Base-by-base conservation (phyloP, 805 yeast species). In the Debaryomyces maramus region DNA sequence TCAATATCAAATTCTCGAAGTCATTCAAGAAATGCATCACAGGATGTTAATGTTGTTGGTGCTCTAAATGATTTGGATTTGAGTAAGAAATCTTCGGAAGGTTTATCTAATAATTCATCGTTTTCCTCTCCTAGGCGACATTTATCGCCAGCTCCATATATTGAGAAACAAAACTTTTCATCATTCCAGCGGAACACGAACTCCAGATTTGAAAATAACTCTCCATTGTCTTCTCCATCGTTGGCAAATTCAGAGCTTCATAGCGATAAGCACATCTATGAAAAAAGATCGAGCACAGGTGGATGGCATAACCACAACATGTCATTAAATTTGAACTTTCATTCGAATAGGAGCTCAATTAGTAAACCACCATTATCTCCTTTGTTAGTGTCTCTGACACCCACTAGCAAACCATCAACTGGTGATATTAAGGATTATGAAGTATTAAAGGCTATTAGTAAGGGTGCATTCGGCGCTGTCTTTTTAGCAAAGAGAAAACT, bases 401-500 rank as follows among this genome's bases (percentile, higher is more conserved):
- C 81, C 4, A 44, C 74, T 0, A 62, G 66, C 23, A 78, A 79
- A 44, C 74, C 85, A 0, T 55, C 74, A 0, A 51, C 67, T 0
- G 65, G 72, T 3, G 81, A 88, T 2, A 88, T 91, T 21, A 78
- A 75, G 43, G 98, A 95, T 59, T 93, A 89, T 61, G 96, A 88
- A 52, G 78, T 93, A 21, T 69, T 93, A 40, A 88, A 89, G 58
- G 97, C 99, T 0, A 88, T 93, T 37, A 88, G 96, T 54, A 87
- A 88, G 55, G 99, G 99, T 30, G 99, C 99, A 0, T 93, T 90
- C 71, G 99, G 99, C 0, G 85, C 95, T 26, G 99, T 93, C 2
- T 93, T 82, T 60, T 70, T 93, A 6, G 90, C 96, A 0, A 80
- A 83, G 48, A 77, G 93, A 53, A 83, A 81, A 52, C 62, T 85